These are phyloP conservation scores for Mycena kentingensis DNA, from an alignment of 768 basidiomycete genomes.

Conservation along the genomic window DNA sequence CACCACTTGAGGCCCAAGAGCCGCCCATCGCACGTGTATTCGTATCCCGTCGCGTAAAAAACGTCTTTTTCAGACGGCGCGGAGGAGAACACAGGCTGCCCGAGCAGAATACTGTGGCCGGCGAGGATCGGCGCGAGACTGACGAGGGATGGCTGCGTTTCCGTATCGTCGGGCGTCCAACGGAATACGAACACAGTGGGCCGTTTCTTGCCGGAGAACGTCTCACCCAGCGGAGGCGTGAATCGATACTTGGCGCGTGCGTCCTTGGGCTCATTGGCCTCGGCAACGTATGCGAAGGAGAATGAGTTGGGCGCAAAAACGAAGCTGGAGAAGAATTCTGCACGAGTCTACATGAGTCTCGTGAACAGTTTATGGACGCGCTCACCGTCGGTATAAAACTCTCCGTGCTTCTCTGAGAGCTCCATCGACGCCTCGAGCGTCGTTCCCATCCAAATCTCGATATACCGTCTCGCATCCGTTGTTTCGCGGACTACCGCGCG, in stretches of 20 bases:
- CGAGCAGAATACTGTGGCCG: conserved; percentile 42
- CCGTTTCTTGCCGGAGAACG: conserved; percentile 49
- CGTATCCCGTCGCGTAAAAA: conserved; percentile 64
- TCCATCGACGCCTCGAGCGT: conserved; percentile 50
- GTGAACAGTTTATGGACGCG: not conserved
- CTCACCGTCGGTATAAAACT: conserved; percentile 65
- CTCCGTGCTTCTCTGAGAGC: conserved; percentile 58
- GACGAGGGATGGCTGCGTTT: conserved; percentile 14
- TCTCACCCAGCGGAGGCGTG: conserved; percentile 65
- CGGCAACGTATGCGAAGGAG: conserved; percentile 62
- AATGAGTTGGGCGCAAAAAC: conserved; percentile 56
- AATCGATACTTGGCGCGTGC: conserved; percentile 49
- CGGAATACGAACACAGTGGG: conserved; percentile 58
- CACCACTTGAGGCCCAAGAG: conserved; percentile 61
- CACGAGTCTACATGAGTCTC: not conserved
- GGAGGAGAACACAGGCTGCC: conserved; percentile 58
- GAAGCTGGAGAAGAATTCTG: conserved; percentile 55
- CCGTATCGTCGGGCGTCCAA: conserved; percentile 37
- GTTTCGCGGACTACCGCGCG: conserved; percentile 50
- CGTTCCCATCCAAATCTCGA: conserved; percentile 60
- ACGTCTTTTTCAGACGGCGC: conserved; percentile 36
- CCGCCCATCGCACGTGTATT: conserved; percentile 56
- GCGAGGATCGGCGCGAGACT: conserved; percentile 11
- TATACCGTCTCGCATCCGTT: conserved; percentile 45
- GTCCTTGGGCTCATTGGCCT: conserved; percentile 42